Base-by-base conservation (phyloP, 345 rosid species). In the Eucalyptus cladocalyx region DNA sequence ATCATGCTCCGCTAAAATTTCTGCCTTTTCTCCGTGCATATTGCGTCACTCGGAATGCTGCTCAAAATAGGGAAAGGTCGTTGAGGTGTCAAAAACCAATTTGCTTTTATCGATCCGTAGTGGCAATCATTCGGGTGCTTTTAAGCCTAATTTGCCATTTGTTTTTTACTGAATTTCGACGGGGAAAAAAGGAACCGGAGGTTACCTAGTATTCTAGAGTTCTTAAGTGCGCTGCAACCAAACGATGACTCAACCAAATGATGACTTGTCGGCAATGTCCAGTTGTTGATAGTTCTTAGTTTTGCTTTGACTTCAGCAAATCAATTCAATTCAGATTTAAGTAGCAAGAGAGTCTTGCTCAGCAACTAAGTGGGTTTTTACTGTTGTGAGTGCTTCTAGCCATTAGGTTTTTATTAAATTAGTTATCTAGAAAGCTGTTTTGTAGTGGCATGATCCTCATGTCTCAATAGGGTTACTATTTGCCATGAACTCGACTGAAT, bases 171-270 rank as follows among this genome's bases (percentile, higher is more conserved):
- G 40, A 21, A 34, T 72, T 72, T 72, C 40, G 43, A 72, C 81
- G 5, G 7, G 43, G 7, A 7, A 72, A 18, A 19, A 18, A 18
- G 4, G 43, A 19, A 13, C 69, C 81, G 11, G 14, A 18, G 6
- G 81, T 72, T 34, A 9, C 24, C 81, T 69, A 69, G 80, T 18
- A 18, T 34, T 3, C 14, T 34, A 34, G 81, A 72, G 14, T 49
- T 47, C 26, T 14, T 9, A 42, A 88, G 95, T 92, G 95, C 92
- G 88, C 60, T 87, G 58, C 91, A 91, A 15, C 93, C 93, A 50
- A 90, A 40, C 42, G 40, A 15, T 80, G 83, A 85, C 34, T 43
- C 91, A 91, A 15, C 93, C 92, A 45, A 90, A n/a, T n/a, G 40
- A 23, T 80, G 83, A 85, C 34, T 43, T 42, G 86, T 83, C 87